Evolutionary conservation across 139 green algal genomes (phyloP).

Genomic region (Parachlorella kessleri): DNA sequence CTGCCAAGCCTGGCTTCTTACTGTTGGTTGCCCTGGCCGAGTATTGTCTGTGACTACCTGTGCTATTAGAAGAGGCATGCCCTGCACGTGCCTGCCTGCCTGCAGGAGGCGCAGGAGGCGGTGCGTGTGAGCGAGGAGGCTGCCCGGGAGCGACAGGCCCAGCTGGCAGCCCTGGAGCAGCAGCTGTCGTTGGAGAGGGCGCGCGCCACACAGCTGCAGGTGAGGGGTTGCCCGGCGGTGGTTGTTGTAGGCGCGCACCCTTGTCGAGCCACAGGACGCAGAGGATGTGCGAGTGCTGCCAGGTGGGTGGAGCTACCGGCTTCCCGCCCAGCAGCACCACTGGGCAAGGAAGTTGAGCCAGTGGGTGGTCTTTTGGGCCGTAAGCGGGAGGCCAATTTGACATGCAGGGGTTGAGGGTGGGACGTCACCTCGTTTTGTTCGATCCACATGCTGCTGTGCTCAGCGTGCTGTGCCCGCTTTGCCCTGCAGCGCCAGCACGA

Average conservation of each 20-base stretch:
- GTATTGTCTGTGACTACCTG: no score
- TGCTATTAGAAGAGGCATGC: no score
- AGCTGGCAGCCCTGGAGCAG: background rate
- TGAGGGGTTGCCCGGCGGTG: no score
- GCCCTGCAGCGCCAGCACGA: background rate
- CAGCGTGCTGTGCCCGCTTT: no score
- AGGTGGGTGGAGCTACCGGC: conserved; percentile 2
- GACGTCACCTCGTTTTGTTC: no score
- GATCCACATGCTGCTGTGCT: no score
- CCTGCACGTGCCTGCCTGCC: no score
- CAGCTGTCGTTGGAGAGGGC: background rate
- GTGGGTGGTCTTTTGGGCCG: background rate
- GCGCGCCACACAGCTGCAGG: background rate
- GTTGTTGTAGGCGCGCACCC: no score
- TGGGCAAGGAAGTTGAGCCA: background rate
- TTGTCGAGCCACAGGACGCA: conserved; percentile 16
- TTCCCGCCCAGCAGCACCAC: no score
- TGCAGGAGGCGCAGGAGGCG: conserved; percentile 5
- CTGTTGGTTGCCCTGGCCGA: no score
- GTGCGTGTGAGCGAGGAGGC: background rate
- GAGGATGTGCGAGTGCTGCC: background rate
- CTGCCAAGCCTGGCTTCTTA: no score
- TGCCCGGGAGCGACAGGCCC: background rate
- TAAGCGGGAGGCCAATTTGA: background rate
- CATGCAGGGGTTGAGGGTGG: no score